phyloP scores from a whole-genome alignment of 108 stramenopile species.

The Schizochytrium sp. region DNA sequence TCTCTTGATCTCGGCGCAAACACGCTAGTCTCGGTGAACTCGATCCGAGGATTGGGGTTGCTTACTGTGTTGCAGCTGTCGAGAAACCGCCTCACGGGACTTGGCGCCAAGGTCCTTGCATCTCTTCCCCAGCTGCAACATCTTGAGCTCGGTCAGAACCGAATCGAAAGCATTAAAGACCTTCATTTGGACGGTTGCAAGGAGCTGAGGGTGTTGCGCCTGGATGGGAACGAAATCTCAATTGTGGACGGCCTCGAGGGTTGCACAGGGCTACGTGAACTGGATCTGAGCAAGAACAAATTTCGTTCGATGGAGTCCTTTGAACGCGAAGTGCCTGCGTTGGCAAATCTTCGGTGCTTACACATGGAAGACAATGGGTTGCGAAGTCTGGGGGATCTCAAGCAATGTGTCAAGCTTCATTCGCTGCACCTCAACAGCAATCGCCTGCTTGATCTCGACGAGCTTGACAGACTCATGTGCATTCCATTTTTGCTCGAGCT shows the following conservation, averaged over 20 bases:
- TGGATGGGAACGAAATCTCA: constrained; percentile 33
- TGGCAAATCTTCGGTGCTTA: constrained; percentile 30
- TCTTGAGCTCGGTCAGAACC: neutral
- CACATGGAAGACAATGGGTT: constrained; percentile 36
- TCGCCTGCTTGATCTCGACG: constrained; percentile 12
- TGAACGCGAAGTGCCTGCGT: neutral
- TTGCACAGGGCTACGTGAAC: constrained; percentile 34
- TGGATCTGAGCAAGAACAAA: constrained; percentile 34
- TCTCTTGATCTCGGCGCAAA: constrained; percentile 28
- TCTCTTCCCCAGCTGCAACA: constrained; percentile 20
- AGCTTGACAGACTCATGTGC: constrained; percentile 18
- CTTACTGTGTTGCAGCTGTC: constrained; percentile 30
- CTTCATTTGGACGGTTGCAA: neutral
- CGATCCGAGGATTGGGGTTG: neutral
- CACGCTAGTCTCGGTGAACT: constrained; percentile 22
- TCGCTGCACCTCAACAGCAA: constrained; percentile 9
- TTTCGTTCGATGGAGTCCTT: constrained; percentile 26
- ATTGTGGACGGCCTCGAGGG: constrained; percentile 23
- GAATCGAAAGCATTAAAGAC: neutral
- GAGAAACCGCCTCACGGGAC: constrained; percentile 17
- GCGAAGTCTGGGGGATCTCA: neutral
- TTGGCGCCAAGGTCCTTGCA: neutral
- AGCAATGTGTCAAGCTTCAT: neutral
- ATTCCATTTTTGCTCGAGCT: neutral
- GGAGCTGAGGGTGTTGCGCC: constrained; percentile 26